Evolutionary conservation across 2,329 filamentous ascomycete genomes (phyloP).

Genomic region (Penicillium sp.): DNA sequence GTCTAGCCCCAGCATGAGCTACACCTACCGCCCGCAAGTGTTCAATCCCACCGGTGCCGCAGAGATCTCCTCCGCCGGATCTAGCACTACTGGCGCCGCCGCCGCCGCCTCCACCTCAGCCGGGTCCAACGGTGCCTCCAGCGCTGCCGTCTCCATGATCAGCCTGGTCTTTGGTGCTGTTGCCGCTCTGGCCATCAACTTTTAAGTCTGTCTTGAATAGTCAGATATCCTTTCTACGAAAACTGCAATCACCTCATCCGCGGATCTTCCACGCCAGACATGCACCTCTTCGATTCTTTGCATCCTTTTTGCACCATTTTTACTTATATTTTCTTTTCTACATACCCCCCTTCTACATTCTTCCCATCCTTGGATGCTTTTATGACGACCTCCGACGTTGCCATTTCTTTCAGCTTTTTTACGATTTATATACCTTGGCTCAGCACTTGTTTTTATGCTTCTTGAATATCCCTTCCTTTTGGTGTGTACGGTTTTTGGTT

Average conservation of each 20-base stretch:
- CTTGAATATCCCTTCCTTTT: conserved; percentile 16
- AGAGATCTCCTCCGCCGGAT: conserved; percentile 11
- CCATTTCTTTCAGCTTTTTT: conserved; percentile 19
- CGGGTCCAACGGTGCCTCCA: conserved; percentile 16
- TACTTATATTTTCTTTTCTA: conserved; percentile 13
- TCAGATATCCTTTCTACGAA: conserved; percentile 4
- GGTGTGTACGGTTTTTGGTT: conserved; percentile 20
- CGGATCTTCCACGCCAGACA: conserved; percentile 1
- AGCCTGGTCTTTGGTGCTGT: conserved; percentile 25
- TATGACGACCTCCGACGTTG: conserved; percentile 27
- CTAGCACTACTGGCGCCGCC: conserved; percentile 8
- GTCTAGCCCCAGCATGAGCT: conserved; percentile 24
- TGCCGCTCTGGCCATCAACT: conserved; percentile 24
- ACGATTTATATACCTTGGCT: conserved; percentile 19
- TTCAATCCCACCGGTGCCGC: conserved; percentile 23
- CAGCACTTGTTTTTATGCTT: conserved; percentile 18
- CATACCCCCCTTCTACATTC: conserved; percentile 19
- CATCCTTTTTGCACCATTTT: conserved; percentile 10
- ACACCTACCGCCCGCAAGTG: conserved; percentile 32
- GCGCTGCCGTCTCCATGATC: conserved; percentile 22
- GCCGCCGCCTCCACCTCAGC: conserved; percentile 16
- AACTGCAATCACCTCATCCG: background rate
- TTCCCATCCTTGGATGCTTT: conserved; percentile 12
- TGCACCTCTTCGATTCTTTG: conserved; percentile 11
- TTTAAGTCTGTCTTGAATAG: conserved; percentile 16